Evolutionary conservation across 106 monocot species (phyloP), one percentile per base, ranked within the genome.

Genomic region (Narthecium ossifragum): DNA sequence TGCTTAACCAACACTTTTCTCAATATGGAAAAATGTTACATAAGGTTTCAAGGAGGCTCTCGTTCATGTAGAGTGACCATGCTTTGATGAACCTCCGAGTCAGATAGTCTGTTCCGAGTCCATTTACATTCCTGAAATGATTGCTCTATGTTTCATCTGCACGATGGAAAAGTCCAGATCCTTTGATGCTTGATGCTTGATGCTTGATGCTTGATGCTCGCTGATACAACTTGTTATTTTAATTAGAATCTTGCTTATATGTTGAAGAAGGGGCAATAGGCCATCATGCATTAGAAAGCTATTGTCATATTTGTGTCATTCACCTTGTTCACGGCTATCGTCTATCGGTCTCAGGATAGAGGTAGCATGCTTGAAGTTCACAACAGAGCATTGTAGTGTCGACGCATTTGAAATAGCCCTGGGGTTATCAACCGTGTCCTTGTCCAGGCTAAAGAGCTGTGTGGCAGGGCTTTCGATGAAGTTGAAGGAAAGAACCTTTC

Each of bases 341-440:
- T 49, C 53, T 13, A 55, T 50, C 40, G 27, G 13, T 61, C 55
- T 34, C 83, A 84, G 83, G 83, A 79, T n/a, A 78, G 63, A 67
- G 57, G 61, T 39, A 52, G 63, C 28, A 59, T 74, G 55, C 73
- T 66, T 61, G 82, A 83, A 31, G 60, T 49, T 1, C 61, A 74
- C 65, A 75, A 66, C 70, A 74, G 74, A 40, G 57, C 56, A 15
- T 39, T 79, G 51, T 79, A 51, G 65, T 51, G 39, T 34, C 27
- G n/a, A 30, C 26, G n/a, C n/a, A n/a, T n/a, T n/a, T n/a, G n/a
- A n/a, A n/a, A n/a, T n/a, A n/a, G n/a, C n/a, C n/a, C n/a, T n/a
- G n/a, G n/a, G n/a, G n/a, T n/a, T n/a, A n/a, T n/a, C n/a, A n/a
- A n/a, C n/a, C n/a, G n/a, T n/a, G n/a, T n/a, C n/a, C n/a, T n/a